Conservation (phyloP, 805 yeast genomes). For the Soucietia sequanensis region DNA sequence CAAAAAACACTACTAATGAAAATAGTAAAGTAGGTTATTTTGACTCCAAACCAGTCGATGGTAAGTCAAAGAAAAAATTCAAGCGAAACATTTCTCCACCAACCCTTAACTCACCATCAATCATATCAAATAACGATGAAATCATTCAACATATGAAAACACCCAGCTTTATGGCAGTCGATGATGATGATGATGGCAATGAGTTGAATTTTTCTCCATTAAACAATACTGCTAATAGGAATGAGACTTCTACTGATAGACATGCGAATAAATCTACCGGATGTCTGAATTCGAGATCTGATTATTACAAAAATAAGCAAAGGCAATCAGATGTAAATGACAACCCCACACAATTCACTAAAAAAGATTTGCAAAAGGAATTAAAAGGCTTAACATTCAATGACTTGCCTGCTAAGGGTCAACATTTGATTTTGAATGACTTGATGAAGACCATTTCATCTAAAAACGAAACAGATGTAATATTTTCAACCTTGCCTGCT, state of each 20-base stretch:
- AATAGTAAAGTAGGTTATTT: conserved; percentile 8
- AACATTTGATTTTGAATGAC: conserved; percentile 84
- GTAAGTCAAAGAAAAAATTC: conserved; percentile 10
- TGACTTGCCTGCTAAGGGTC: conserved; percentile 89
- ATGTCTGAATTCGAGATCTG: conserved; percentile 6
- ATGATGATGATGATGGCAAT: conserved; percentile 17
- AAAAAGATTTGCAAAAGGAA: conserved; percentile 37
- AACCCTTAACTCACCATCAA: conserved; percentile 26
- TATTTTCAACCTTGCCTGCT: conserved; percentile 87
- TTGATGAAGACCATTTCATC: conserved; percentile 68
- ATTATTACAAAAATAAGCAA: conserved; percentile 7
- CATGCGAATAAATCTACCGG: not conserved
- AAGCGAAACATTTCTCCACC: not conserved
- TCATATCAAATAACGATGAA: conserved; percentile 35
- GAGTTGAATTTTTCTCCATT: conserved; percentile 8
- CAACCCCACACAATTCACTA: conserved; percentile 18
- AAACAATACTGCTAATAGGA: not conserved
- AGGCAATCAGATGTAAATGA: no score
- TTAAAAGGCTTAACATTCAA: conserved; percentile 56
- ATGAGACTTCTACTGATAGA: not conserved
- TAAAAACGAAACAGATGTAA: conserved; percentile 55
- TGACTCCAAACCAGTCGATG: no score
- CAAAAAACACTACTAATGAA: conserved; percentile 6
- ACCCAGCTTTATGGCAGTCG: conserved; percentile 31
- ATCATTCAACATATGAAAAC: conserved; percentile 33